Base-by-base conservation (phyloP, 352 stramenopile species). In the Phytophthora quininea region DNA sequence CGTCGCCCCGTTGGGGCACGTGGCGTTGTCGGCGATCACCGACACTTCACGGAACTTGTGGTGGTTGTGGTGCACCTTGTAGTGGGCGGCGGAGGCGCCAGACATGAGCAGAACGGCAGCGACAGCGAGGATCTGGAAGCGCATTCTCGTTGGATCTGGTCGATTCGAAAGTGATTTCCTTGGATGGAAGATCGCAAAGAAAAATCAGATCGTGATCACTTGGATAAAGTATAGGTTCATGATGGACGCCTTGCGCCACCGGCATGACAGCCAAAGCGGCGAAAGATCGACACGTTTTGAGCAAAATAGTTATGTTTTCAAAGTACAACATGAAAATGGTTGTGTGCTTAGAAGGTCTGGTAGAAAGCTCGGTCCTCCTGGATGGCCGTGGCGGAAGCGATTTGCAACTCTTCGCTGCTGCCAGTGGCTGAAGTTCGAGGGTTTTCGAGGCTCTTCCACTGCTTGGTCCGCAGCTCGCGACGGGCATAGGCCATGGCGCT, bases 21-120 rank as follows among this genome's bases (percentile, higher is more conserved):
- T 62, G 2, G 62, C 74, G 55, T 80, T 79, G 54, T 77, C 58
- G 1, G 49, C 65, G 57, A 88, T 80, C 35, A 88, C 62, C 14
- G 73, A 69, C 53, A 78, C 69, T 19, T 84, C 74, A 11, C 69
- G 74, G 68, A 86, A 88, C 73, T 86, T 86, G 58, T 73, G 71
- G 69, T 79, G 60, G 49, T 64, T 57, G 46, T 73, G 52, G 64
- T 76, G 62, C 35, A 72, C 53, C 52, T 81, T 75, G 33, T 51
- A 32, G 14, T 68, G 63, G 15, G 48, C 27, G 4, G 48, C 63
- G 8, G 46, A 19, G n/a, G 35, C 48, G 11, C 35, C 35, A 40
- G 56, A 33, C 30, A 62, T 53, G 4, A 54, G 50, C 54, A 77
- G 47, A 10, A 76, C 15, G 6, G 62, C 66, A n/a, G 42, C 24